Evolutionary conservation across 2,329 filamentous ascomycete species (phyloP), one percentile per base, ranked within the genome.

Genomic region (Diaporthe vaccinii): DNA sequence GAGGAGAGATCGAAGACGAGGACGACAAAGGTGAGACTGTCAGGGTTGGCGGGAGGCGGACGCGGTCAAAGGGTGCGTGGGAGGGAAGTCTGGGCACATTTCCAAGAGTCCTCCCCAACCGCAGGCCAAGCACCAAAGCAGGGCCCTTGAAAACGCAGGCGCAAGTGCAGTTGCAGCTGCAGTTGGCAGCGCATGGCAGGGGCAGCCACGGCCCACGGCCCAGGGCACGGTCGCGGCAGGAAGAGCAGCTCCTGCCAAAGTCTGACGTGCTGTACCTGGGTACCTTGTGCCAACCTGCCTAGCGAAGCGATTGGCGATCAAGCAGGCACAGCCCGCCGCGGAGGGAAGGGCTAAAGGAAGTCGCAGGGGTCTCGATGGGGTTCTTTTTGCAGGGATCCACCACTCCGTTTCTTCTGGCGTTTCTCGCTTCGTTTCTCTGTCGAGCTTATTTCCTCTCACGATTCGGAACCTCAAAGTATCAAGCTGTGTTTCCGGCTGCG

Each of bases 281-380:
- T 51, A 28, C 53, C 59, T 41, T 41, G n/a, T 34, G 20, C 61
- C 25, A 67, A 31, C 25, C 59, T 46, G 25, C 61, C 61, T 28
- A 67, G 61, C 41, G 61, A 28, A 34, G 65, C 65, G 65, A 68
- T 68, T 68, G 31, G 65, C 65, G 65, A 69, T 55, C 65, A 69
- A 36, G 65, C 65, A 69, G 65, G 65, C 65, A 69, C 65, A 53
- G 65, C 65, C 65, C 62, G 62, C 62, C 44, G 51, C 22, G 31
- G 44, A 51, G 31, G 62, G 53, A 25, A 31, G 53, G 28, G 25
- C 28, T 7, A 34, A 57, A 31, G 53, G 53, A 20, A 57, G 44
- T 25, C 17, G 57, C 34, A 59, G 57, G 57, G 57, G 34, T 39
- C 20, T 9, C 10, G 9, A 39, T 59, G 57, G 57, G 57, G 31